These are phyloP conservation scores for Globisporangium perplexum DNA, from an alignment of 352 stramenopile species.

Conservation along the genomic window DNA sequence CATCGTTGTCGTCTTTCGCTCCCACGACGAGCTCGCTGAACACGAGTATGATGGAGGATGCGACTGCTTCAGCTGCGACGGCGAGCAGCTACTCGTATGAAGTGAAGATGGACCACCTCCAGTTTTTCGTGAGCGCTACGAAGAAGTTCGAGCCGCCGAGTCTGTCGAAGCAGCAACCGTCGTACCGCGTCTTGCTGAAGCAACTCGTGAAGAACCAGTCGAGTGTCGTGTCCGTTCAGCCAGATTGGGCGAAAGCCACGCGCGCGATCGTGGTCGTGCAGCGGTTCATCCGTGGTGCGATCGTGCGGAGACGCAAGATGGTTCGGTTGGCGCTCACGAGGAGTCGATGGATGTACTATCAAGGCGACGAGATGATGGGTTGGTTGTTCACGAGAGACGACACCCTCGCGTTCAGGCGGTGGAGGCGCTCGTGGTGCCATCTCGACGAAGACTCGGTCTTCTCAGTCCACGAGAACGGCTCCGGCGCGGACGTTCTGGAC, in stretches of 20 bases:
- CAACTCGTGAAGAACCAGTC: conserved; percentile 69
- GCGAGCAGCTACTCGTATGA: conserved; percentile 67
- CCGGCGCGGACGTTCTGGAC: conserved; percentile 53
- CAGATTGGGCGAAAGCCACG: conserved; percentile 64
- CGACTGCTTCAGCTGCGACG: neutral
- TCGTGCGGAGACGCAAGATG: conserved; percentile 63
- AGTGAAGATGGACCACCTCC: conserved; percentile 59
- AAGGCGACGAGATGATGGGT: conserved; percentile 63
- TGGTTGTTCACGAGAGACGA: conserved; percentile 84
- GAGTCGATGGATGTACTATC: conserved; percentile 51
- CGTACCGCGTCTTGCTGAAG: conserved; percentile 68
- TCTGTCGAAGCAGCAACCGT: conserved; percentile 38
- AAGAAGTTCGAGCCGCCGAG: conserved; percentile 22
- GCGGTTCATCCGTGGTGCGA: conserved; percentile 69
- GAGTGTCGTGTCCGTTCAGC: conserved; percentile 26
- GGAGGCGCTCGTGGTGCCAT: conserved; percentile 79
- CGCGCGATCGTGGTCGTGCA: conserved; percentile 78
- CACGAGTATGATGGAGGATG: conserved; percentile 21
- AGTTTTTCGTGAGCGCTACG: conserved; percentile 63
- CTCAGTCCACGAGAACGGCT: conserved; percentile 68
- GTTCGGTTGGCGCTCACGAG: conserved; percentile 45
- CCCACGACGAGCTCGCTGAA: conserved; percentile 12
- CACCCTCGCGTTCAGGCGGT: conserved; percentile 77
- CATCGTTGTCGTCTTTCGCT: conserved; percentile 11
- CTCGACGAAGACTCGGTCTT: conserved; percentile 65